A percentile compares a stretch with the other conserved stretches of the same genome.
These are phyloP conservation scores for Shiraia sp. DNA, from an alignment of 2,329 filamentous ascomycete genomes.

Conservation along the genomic window DNA sequence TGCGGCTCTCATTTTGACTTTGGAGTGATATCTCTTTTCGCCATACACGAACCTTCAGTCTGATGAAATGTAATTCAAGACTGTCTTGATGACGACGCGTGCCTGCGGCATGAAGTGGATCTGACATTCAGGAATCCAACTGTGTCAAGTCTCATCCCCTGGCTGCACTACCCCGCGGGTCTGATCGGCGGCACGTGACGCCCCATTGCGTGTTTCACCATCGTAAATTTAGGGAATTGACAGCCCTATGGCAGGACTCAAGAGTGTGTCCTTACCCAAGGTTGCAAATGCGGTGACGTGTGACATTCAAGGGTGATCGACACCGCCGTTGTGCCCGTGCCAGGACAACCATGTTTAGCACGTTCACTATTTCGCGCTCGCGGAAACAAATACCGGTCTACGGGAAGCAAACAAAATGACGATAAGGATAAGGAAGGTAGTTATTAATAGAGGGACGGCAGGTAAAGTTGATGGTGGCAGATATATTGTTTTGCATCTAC, in stretches of 20 bases:
- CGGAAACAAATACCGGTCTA: constrained; percentile 6
- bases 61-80: not conserved
- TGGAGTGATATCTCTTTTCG: not conserved
- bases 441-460: constrained; percentile 14
- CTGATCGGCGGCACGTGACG: constrained; percentile 22
- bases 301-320: constrained; percentile 16
- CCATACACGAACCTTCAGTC: not conserved
- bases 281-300: constrained; percentile 21
- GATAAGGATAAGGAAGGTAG: constrained; percentile 11
- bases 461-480: no score
- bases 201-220: constrained; percentile 20
- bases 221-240: constrained; percentile 7
- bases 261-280: no score
- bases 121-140: constrained; percentile 16
- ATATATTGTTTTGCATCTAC: no score
- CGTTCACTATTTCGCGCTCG: constrained; percentile 4
- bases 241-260: constrained; percentile 13
- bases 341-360: constrained; percentile 10
- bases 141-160: constrained; percentile 16
- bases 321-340: constrained; percentile 9
- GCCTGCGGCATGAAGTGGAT: constrained; percentile 19
- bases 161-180: constrained; percentile 4
- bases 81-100: constrained; percentile 7
- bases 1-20: not conserved
- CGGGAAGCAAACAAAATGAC: constrained; percentile 13